These are phyloP conservation scores for Bimuria novae-zelandiae DNA, from an alignment of 2,329 filamentous ascomycete species.

Conservation along the genomic window DNA sequence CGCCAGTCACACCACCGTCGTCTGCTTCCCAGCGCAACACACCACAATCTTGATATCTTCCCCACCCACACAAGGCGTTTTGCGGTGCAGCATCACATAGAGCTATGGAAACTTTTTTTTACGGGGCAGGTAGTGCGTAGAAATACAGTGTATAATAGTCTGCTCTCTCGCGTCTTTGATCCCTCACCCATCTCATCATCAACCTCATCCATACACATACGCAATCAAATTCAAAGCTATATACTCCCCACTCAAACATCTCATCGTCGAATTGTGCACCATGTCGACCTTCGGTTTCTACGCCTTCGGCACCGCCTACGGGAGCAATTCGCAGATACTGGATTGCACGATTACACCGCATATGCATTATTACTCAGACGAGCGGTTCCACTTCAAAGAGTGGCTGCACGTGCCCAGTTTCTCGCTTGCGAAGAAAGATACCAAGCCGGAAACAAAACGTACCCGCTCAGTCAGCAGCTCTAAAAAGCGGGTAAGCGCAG, in stretches of 20 bases:
- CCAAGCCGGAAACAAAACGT: too few relatives aligned
- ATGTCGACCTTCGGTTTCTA: slow-evolving; percentile 18
- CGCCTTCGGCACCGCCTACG: slow-evolving; percentile 16
- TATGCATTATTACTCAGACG: slow-evolving; percentile 17
- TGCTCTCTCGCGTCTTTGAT: slow-evolving; percentile 15
- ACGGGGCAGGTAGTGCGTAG: too few relatives aligned
- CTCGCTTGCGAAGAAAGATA: not conserved
- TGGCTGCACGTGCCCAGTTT: slow-evolving; percentile 6
- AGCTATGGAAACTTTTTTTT: too few relatives aligned
- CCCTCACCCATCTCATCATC: not conserved
- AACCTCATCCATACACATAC: not conserved
- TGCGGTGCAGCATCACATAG: slow-evolving; percentile 9
- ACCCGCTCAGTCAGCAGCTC: too few relatives aligned
- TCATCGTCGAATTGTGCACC: too few relatives aligned
- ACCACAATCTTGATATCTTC: too few relatives aligned
- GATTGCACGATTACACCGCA: slow-evolving; percentile 11
- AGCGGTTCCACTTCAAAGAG: slow-evolving; percentile 10
- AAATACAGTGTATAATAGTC: slow-evolving; percentile 26
- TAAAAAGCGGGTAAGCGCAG: too few relatives aligned
- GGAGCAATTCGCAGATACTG: slow-evolving; percentile 16
- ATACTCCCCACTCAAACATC: too few relatives aligned
- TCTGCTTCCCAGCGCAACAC: not conserved
- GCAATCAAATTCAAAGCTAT: not conserved
- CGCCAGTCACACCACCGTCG: slow-evolving; percentile 6
- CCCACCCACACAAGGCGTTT: too few relatives aligned